These are phyloP conservation scores for Russula sp. DNA, from an alignment of 768 basidiomycete genomes.

Conservation along the genomic window DNA sequence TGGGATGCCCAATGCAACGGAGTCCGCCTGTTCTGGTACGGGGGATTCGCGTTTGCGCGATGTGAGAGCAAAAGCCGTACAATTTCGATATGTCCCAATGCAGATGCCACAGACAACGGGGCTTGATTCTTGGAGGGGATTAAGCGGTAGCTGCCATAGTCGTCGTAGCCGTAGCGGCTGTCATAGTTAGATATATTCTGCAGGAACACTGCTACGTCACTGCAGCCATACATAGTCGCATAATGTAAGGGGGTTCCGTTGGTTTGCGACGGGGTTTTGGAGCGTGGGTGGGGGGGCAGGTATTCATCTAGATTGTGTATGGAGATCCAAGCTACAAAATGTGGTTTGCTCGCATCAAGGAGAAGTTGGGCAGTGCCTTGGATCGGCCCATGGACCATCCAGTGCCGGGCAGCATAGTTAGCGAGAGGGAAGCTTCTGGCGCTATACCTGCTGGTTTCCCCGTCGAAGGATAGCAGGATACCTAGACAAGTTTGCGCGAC, in stretches of 20 bases:
- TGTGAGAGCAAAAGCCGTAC: too few relatives aligned
- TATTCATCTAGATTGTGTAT: neutral
- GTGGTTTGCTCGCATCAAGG: neutral
- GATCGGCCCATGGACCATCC: neutral
- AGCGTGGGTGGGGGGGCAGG: too few relatives aligned
- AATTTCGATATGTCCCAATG: too few relatives aligned
- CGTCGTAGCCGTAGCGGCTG: too few relatives aligned
- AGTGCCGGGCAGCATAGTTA: neutral
- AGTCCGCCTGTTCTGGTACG: too few relatives aligned
- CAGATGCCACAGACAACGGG: neutral
- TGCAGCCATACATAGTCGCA: neutral
- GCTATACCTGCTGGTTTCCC: neutral
- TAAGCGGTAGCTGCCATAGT: too few relatives aligned
- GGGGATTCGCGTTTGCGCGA: too few relatives aligned
- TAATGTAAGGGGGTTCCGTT: neutral
- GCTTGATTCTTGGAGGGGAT: neutral
- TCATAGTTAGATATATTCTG: neutral
- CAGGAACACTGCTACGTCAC: neutral
- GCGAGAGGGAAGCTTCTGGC: neutral
- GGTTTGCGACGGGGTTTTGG: neutral
- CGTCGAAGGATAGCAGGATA: neutral
- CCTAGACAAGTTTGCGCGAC: neutral
- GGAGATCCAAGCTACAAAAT: neutral
- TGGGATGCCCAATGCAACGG: too few relatives aligned
- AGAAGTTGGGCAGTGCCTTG: neutral